Evolutionary conservation across 768 basidiomycete species (phyloP), one percentile per base, ranked within the genome.

Genomic region (Kwoniella mangroviensis): DNA sequence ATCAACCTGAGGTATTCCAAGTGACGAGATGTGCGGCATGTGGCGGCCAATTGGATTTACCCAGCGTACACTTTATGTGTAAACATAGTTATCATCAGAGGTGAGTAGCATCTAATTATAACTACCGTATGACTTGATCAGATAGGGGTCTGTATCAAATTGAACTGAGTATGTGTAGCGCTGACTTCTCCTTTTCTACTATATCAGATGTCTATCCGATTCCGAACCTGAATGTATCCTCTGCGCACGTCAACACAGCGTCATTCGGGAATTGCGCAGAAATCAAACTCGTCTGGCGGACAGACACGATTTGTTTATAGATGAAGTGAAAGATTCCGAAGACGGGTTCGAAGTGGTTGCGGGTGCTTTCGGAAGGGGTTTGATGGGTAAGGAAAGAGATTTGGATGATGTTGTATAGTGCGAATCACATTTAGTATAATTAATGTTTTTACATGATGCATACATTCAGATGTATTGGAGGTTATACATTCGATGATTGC

Each of bases 1-100:
- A 89, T 22, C 87, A 89, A 63, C 92, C 97, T 0, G 88, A 89
- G 21, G 91, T 98, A 22, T 97, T 98, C 86, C 94, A 98, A 79
- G 92, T 96, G 70, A 95, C 94, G 9, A 87, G 94, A 52, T 98
- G 97, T 82, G 90, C 95, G 22, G 87, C 90, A 4, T 98, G 97
- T 82, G 87, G 90, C 17, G 92, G 90, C 1, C 92, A 92, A 75
- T 88, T 98, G 69, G 95, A 98, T 81, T 88, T 98, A 11, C 96
- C 97, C 0, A 91, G 89, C 73, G 87, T 98, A 6, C 95, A 98
- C 83, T 98, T 98, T 79, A 97, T 98, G 96, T 99, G 96, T 83
- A 90, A 91, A 77, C 97, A 98, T 81, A 94, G 92, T 70, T 98
- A 93, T 85, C 97, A 99, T 81, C 93, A 96, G 80, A 87, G 94